Evolutionary conservation across 2,329 filamentous ascomycete species (phyloP), one percentile per base, ranked within the genome.

Genomic region (Lachnellula cervina): DNA sequence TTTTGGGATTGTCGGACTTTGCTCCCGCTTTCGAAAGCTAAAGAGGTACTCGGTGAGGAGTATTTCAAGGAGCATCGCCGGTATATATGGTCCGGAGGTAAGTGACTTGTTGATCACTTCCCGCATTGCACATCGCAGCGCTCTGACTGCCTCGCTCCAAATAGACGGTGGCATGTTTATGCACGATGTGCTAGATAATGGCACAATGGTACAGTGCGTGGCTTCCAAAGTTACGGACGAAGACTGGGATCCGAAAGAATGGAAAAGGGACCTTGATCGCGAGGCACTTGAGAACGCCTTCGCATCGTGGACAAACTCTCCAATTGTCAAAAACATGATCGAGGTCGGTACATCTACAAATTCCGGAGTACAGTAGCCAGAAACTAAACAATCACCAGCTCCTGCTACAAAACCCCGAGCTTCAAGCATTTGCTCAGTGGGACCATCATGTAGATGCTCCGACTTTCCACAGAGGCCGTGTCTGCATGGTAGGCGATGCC

Each of bases 401-500:
- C 6, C 49, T 51, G 11, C 17, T 38, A 13, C 19, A 23, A 21
- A 51, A 32, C 17, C 34, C 34, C 8, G 25, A 37, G 13, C 42
- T 38, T 17, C 38, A 40, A 14, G 35, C 35, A 14, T 54, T 21
- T 42, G 16, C 45, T 7, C 37, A 50, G 21, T 49, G 37, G 35
- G 43, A 44, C 38, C 38, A 49, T 45, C 11, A 11, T 4, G 11
- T 17, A 45, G 5, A 25, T 23, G 46, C 32, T 49, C 45, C 52
- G 2, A 49, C 38, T n/a, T 54, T 14, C 25, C 13, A 17, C 35
- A 40, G 43, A 34, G 16, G n/a, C 9, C 35, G 47, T 11, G 23
- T 77, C 19, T 75, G 72, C 48, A 72, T 85, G 2, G 68, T 81
- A 0, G 83, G 83, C 6, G 83, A 86, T 62, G 80, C 82, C 0